Evolutionary conservation across 495 filamentous ascomycete species (phyloP).

Genomic region (Lineolata rhizophorae): DNA sequence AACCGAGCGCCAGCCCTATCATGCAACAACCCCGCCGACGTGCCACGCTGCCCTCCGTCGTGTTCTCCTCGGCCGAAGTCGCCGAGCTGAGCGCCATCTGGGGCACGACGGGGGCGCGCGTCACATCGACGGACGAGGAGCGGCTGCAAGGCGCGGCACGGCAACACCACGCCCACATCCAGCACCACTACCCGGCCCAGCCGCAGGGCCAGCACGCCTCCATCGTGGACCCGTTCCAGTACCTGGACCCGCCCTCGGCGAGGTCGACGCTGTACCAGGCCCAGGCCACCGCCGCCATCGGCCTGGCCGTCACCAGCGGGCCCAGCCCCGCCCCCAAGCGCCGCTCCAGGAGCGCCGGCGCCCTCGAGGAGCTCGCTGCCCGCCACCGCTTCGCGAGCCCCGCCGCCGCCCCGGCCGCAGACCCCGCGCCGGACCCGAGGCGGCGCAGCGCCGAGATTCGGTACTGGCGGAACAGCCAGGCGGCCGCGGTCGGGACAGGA

Average conservation of each 20-base stretch:
- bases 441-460: conserved; percentile 12
- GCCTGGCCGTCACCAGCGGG: conserved; percentile 10
- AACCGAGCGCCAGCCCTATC: neutral
- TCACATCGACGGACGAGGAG: conserved; percentile 6
- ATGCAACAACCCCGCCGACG: conserved; percentile 3
- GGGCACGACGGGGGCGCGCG: conserved; percentile 1
- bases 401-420: too few species aligned
- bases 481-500: too few species aligned
- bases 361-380: conserved; percentile 10
- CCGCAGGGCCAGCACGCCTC: too few species aligned
- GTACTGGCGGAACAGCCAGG: conserved; percentile 9
- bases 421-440: too few species aligned
- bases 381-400: conserved; percentile 2
- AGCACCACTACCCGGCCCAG: too few species aligned
- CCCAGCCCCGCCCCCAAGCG: conserved; percentile 6
- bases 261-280: conserved; percentile 1
- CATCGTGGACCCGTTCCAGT: neutral
- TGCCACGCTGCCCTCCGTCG: conserved; percentile 10
- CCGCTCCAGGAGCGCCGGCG: conserved; percentile 13
- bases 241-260: neutral
- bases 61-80: conserved; percentile 6
- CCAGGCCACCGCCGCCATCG: conserved; percentile 8
- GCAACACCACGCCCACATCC: too few species aligned
- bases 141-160: conserved; percentile 1
- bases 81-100: conserved; percentile 1